Evolutionary conservation across 1,284 basidiomycete species (phyloP).

Genomic region (Sphaerobolus stellatus): DNA sequence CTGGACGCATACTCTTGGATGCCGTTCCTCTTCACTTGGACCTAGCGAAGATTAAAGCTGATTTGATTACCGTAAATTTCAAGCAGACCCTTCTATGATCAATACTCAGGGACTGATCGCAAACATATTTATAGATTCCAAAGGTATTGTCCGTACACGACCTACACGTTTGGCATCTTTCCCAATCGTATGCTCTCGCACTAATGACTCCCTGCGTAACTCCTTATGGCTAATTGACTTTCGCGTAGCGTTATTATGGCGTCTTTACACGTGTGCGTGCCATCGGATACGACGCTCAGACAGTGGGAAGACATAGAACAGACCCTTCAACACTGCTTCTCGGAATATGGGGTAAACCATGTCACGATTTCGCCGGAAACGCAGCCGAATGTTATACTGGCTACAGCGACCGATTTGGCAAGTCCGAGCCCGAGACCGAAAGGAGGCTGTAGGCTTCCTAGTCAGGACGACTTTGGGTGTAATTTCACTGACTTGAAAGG

Average conservation of each 20-base stretch:
- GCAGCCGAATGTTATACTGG: too few relatives aligned
- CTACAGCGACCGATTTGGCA: too few relatives aligned
- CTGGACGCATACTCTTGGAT: conserved; percentile 49
- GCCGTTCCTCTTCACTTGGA: conserved; percentile 45
- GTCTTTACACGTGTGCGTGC: conserved; percentile 48
- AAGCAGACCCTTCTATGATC: not conserved
- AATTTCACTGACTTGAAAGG: too few relatives aligned
- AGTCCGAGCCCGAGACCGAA: too few relatives aligned
- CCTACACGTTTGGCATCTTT: conserved; percentile 51
- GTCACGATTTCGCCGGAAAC: conserved; percentile 50
- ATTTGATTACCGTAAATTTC: conserved; percentile 39
- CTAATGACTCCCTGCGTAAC: not conserved
- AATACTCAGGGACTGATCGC: conserved; percentile 1
- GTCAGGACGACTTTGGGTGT: too few relatives aligned
- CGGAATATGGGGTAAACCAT: conserved; percentile 47
- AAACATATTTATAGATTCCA: conserved; percentile 20
- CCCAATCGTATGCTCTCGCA: conserved; percentile 39
- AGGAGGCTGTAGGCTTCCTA: too few relatives aligned
- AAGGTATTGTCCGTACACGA: conserved; percentile 48
- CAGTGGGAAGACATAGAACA: conserved; percentile 48
- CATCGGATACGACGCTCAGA: conserved; percentile 39
- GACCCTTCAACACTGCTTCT: conserved; percentile 45
- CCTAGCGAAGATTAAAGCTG: conserved; percentile 45
- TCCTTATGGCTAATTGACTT: not conserved
- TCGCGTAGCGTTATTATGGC: conserved; percentile 42